Conservation (phyloP, 495 filamentous ascomycete genomes). For the Umbilicaria muhlenbergii region DNA sequence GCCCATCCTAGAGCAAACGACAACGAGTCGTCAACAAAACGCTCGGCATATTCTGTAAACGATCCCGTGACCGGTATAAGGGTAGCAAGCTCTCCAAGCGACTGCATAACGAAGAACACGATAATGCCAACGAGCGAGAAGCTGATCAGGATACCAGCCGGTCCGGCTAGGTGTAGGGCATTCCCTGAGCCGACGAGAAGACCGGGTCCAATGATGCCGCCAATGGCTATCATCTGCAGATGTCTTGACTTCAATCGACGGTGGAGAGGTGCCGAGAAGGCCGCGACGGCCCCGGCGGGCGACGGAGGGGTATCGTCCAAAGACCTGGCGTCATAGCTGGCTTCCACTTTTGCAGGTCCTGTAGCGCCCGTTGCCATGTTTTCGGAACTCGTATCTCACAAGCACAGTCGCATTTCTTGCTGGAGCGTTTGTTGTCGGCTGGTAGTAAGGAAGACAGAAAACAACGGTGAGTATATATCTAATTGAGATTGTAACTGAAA, state of each 20-base stretch:
- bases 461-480: too few relatives aligned
- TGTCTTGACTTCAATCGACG: constrained; percentile 55
- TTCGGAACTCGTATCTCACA: too few relatives aligned
- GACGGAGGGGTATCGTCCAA: too few relatives aligned
- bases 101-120: constrained; percentile 50
- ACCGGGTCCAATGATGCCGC: constrained; percentile 34
- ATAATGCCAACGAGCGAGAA: constrained; percentile 46
- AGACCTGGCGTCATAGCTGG: too few relatives aligned
- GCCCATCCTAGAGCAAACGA: constrained; percentile 38
- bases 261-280: constrained; percentile 18
- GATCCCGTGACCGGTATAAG: constrained; percentile 36
- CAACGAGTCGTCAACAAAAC: constrained; percentile 38
- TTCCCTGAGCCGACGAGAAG: constrained; percentile 39
- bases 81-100: constrained; percentile 41
- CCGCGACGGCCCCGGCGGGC: not conserved
- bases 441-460: too few relatives aligned
- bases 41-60: constrained; percentile 39
- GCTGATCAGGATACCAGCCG: constrained; percentile 46
- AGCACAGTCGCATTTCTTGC: too few relatives aligned
- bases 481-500: too few relatives aligned
- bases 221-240: constrained; percentile 61
- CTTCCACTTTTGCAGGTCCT: too few relatives aligned
- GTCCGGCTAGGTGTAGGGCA: constrained; percentile 43
- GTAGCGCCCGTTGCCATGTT: too few relatives aligned
- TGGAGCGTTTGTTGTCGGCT: too few relatives aligned